These are phyloP conservation scores for Candida sojae DNA, from an alignment of 1,139 yeast genomes.

Conservation along the genomic window DNA sequence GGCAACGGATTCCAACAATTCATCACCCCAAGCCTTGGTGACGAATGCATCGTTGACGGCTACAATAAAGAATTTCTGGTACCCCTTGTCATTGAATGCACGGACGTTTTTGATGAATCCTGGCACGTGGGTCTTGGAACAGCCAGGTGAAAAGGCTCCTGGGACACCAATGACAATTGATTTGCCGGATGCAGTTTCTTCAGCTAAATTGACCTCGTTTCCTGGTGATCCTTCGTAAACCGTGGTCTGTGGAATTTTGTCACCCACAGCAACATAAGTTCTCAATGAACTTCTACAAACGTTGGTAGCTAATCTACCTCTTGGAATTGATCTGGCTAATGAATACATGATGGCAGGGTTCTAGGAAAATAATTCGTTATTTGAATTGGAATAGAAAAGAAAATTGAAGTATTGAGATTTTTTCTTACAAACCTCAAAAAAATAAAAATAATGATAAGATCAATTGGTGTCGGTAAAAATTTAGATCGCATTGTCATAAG, in stretches of 20 bases:
- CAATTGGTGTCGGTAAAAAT: too few species aligned
- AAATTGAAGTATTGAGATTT: too few species aligned
- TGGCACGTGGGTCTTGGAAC: slow-evolving; percentile 78
- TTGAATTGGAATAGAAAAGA: too few species aligned
- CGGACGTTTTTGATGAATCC: slow-evolving; percentile 60
- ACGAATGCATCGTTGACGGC: slow-evolving; percentile 89
- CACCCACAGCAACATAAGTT: slow-evolving; percentile 50
- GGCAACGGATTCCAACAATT: slow-evolving; percentile 24
- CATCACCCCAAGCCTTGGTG: slow-evolving; percentile 52
- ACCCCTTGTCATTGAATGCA: slow-evolving; percentile 65
- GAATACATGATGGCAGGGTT: slow-evolving; percentile 7
- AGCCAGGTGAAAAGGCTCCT: slow-evolving; percentile 89
- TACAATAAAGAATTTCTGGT: slow-evolving; percentile 59
- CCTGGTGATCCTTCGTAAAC: slow-evolving; percentile 72
- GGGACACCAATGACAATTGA: slow-evolving; percentile 79
- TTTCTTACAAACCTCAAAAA: too few species aligned
- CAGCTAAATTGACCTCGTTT: slow-evolving; percentile 58
- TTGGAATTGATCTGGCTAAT: slow-evolving; percentile 9
- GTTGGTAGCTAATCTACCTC: slow-evolving; percentile 5
- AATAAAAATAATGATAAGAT: too few species aligned
- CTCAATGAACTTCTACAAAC: slow-evolving; percentile 12
- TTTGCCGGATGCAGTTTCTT: slow-evolving; percentile 54
- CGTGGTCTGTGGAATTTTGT: slow-evolving; percentile 55
- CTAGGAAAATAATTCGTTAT: too few species aligned
- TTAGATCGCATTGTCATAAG: too few species aligned